These are phyloP conservation scores for Tylopilus subfusipes DNA, from an alignment of 768 basidiomycete genomes.

Conservation along the genomic window DNA sequence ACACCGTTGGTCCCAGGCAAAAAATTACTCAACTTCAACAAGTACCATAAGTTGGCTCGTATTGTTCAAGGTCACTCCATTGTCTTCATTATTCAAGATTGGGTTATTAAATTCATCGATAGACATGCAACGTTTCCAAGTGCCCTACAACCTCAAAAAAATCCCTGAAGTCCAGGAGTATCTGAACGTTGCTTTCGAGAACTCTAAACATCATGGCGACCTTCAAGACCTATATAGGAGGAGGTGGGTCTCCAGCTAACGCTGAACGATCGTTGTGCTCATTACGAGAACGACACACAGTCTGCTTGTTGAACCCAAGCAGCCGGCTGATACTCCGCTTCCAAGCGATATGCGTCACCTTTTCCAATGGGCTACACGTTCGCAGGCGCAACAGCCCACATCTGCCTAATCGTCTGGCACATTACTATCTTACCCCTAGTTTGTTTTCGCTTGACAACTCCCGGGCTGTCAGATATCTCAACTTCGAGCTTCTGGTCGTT, in stretches of 20 bases:
- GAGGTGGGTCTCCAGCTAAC: slow-evolving; percentile 47
- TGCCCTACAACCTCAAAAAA: slow-evolving; percentile 79
- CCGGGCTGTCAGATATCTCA: slow-evolving; percentile 15
- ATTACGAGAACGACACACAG: slow-evolving; percentile 33
- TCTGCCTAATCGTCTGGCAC: slow-evolving; percentile 28
- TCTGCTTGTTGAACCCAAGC: slow-evolving; percentile 79
- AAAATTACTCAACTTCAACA: slow-evolving; percentile 92
- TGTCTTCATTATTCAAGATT: neutral
- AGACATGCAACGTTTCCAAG: slow-evolving; percentile 94
- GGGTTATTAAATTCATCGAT: slow-evolving; percentile 6
- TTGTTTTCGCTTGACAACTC: neutral
- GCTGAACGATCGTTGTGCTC: neutral
- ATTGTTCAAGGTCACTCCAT: slow-evolving; percentile 69
- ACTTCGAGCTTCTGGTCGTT: slow-evolving; percentile 17
- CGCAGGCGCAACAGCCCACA: slow-evolving; percentile 39
- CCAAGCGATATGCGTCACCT: slow-evolving; percentile 70
- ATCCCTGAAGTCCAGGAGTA: slow-evolving; percentile 88
- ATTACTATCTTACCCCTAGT: slow-evolving; percentile 17
- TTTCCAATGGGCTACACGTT: slow-evolving; percentile 75
- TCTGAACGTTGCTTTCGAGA: slow-evolving; percentile 69
- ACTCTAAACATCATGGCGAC: slow-evolving; percentile 73
- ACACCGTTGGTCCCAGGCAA: slow-evolving; percentile 73
- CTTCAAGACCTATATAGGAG: slow-evolving; percentile 82
- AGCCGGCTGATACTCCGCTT: slow-evolving; percentile 66
- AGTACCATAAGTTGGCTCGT: slow-evolving; percentile 86